Evolutionary conservation across 2,329 filamentous ascomycete species (phyloP), one percentile per base, ranked within the genome.

Genomic region (Alternaria triticimaculans): DNA sequence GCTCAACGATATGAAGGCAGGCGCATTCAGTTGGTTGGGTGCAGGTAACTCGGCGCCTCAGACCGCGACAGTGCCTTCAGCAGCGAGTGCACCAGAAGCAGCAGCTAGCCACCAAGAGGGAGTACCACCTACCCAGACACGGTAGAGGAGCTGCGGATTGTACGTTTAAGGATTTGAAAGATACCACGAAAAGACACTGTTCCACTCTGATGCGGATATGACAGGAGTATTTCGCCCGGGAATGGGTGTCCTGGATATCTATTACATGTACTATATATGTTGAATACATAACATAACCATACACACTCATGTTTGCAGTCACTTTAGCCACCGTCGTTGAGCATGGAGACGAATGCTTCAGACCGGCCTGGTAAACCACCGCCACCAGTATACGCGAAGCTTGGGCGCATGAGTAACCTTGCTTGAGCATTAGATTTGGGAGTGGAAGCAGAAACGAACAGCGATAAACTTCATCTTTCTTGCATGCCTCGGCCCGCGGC

Each of bases 1-100:
- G 73, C 94, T 97, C 90, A 92, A 91, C 82, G 93, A 88, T 76
- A 97, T 97, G 93, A 96, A 95, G 87, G 74, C 68, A 18, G 72
- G 76, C 23, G 72, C 76, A 0, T 76, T 78, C 48, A 69, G 72
- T 53, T 78, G 72, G 72, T 62, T 78, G 49, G 72, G 71, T n/a
- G 68, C 78, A 46, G 72, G 71, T 15, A 67, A 67, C 20, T 59
- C 62, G 3, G 64, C 68, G 0, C 48, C 69, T 26, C 18, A 68
- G 30, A 61, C 55, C 3, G 65, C 69, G 1, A 60, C 68, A 2
- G 66, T 65, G 2, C 70, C 70, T 12, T 66, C 66, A 5, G 69
- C 71, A 14, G 70, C 67, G 7, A 55, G 60, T 2, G 69, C 68
- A 2, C 60, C 58, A 3, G 71, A 71, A 46, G 69, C 71, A 5